phyloP scores from a whole-genome alignment of 495 filamentous ascomycete species.

The Cercophora samala region DNA sequence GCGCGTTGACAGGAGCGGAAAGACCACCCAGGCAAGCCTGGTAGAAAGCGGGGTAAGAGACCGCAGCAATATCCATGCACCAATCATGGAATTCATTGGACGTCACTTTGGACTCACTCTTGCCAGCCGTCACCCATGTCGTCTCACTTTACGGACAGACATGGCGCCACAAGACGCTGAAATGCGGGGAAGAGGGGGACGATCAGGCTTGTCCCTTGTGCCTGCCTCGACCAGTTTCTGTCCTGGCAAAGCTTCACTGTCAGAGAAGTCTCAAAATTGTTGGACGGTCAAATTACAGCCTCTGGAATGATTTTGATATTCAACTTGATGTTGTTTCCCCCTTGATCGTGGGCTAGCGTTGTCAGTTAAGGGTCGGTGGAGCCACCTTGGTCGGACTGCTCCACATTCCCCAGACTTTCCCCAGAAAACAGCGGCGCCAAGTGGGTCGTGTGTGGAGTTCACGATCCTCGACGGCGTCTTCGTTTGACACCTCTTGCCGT shows the following conservation, averaged over 20 bases:
- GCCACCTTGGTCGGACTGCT: constrained; percentile 10
- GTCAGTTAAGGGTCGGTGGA: constrained; percentile 14
- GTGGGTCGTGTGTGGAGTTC: constrained; percentile 24
- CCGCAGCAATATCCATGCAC: constrained; percentile 24
- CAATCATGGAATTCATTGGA: constrained; percentile 30
- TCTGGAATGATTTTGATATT: constrained; percentile 14
- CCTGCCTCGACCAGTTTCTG: neutral
- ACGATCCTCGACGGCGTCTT: constrained; percentile 13
- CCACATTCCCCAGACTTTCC: constrained; percentile 33
- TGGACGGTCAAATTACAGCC: neutral
- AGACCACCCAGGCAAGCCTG: constrained; percentile 13
- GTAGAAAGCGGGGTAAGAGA: constrained; percentile 34
- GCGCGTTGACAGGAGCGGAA: constrained; percentile 2
- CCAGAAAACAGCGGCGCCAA: constrained; percentile 21
- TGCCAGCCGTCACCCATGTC: constrained; percentile 11
- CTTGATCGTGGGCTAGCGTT: constrained; percentile 12
- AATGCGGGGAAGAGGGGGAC: constrained; percentile 8
- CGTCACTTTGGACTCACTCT: constrained; percentile 30
- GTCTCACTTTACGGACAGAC: constrained; percentile 8
- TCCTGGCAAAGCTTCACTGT: neutral
- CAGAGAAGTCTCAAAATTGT: neutral
- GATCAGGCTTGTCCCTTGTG: neutral
- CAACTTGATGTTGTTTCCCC: constrained; percentile 3
- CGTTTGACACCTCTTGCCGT: neutral
- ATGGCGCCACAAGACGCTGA: constrained; percentile 20